phyloP scores from a whole-genome alignment of 805 yeast genomes.

The Candida hispaniensis region DNA sequence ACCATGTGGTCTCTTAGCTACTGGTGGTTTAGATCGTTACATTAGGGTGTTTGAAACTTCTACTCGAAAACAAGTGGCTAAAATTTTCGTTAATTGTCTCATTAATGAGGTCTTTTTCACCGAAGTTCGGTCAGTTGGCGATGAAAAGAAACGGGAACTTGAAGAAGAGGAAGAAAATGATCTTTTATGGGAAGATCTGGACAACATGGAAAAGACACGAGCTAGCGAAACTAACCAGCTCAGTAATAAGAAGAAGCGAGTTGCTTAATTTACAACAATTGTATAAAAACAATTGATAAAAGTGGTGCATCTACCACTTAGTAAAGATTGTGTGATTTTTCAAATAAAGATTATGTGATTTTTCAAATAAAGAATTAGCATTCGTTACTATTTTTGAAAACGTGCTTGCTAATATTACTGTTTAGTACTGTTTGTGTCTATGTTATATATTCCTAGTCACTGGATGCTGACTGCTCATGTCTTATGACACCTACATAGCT shows the following conservation, averaged over 20 bases:
- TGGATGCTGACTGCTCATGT: too few species aligned
- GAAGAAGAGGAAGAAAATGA: constrained; percentile 29
- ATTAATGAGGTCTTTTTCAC: constrained; percentile 43
- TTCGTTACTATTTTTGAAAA: too few species aligned
- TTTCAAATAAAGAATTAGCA: too few species aligned
- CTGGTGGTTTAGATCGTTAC: constrained; percentile 85
- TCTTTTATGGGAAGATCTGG: constrained; percentile 32
- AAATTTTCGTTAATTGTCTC: constrained; percentile 69
- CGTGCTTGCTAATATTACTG: too few species aligned
- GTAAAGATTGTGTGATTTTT: too few species aligned
- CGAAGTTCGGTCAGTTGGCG: constrained; percentile 35
- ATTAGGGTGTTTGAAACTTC: constrained; percentile 61
- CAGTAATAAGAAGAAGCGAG: constrained; percentile 19
- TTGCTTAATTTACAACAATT: too few species aligned
- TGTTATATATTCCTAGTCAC: too few species aligned
- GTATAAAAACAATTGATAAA: too few species aligned
- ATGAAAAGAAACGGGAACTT: constrained; percentile 21
- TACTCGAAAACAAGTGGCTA: constrained; percentile 50
- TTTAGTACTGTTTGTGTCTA: too few species aligned
- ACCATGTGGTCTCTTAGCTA: constrained; percentile 39
- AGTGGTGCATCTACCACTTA: too few species aligned
- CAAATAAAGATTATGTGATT: too few species aligned
- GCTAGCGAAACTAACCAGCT: constrained; percentile 6
- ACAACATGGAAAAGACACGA: constrained; percentile 13
- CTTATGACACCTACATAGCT: too few species aligned